phyloP scores from a whole-genome alignment of 768 basidiomycete genomes.

The Amanita polypyramis region DNA sequence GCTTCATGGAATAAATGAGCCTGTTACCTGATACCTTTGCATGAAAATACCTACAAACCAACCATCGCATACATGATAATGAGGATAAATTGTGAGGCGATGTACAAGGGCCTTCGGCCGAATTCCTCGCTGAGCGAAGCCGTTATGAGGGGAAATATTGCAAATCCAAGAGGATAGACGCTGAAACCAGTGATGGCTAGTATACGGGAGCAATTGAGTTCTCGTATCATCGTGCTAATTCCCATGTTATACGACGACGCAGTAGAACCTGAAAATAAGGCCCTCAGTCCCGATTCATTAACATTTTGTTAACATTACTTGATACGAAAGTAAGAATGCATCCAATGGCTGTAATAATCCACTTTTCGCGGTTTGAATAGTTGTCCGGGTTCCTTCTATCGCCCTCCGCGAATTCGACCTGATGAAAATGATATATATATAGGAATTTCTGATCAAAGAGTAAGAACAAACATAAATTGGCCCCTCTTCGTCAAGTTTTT shows the following conservation, averaged over 20 bases:
- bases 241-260: slow-evolving; percentile 50
- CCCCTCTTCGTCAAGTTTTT: background rate
- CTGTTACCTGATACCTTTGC: background rate
- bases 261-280: no score
- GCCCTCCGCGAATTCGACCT: slow-evolving; percentile 10
- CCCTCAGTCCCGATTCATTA: slow-evolving; percentile 31
- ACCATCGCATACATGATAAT: slow-evolving; percentile 39
- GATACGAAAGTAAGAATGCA: slow-evolving; percentile 36
- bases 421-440: background rate
- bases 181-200: slow-evolving; percentile 38
- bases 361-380: slow-evolving; percentile 22
- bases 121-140: no score
- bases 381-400: slow-evolving; percentile 30
- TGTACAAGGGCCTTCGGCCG: no score
- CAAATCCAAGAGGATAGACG: slow-evolving; percentile 51
- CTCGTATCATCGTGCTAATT: slow-evolving; percentile 43
- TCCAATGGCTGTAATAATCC: slow-evolving; percentile 25
- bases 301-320: slow-evolving; percentile 17
- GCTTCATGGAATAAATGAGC: slow-evolving; percentile 17
- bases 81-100: slow-evolving; percentile 39
- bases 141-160: no score
- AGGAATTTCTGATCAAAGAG: background rate
- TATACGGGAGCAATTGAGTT: slow-evolving; percentile 32
- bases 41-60: slow-evolving; percentile 24
- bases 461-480: background rate